Percentiles rank a stretch among this genome's conserved stretches.
Evolutionary conservation across 352 stramenopile genomes (phyloP).

Genomic region (Globisporangium nunn): DNA sequence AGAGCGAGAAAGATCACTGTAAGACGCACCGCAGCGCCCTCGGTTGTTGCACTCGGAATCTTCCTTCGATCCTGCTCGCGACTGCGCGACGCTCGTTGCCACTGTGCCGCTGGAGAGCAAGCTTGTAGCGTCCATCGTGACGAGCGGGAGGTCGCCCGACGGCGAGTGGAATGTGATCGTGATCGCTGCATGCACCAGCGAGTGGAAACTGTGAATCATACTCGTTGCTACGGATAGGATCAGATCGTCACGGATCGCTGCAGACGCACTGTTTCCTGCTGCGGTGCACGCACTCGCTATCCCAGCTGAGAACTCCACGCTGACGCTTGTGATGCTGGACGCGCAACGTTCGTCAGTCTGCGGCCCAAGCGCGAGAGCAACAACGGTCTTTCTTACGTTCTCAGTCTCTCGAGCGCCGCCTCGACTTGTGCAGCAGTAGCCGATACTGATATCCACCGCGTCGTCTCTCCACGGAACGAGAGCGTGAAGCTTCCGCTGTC

Average conservation of each 20-base stretch:
- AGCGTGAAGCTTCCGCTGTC: constrained; percentile 70
- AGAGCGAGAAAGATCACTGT: not conserved
- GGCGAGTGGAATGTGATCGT: constrained; percentile 58
- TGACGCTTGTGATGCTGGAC: constrained; percentile 43
- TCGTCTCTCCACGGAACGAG: constrained; percentile 69
- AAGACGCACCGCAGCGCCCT: constrained; percentile 50
- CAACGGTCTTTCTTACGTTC: constrained; percentile 25
- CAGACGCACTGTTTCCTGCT: constrained; percentile 29
- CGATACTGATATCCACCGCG: constrained; percentile 24
- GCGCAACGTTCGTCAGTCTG: not conserved
- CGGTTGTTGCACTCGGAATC: constrained; percentile 71
- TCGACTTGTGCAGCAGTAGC: constrained; percentile 21
- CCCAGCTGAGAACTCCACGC: constrained; percentile 30
- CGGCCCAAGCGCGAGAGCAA: not conserved
- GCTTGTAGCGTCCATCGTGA: constrained; percentile 22
- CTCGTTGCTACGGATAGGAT: not conserved
- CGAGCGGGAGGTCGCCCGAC: constrained; percentile 44
- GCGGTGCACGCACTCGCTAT: constrained; percentile 26
- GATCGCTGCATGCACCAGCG: constrained; percentile 17
- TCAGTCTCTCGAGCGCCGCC: constrained; percentile 41
- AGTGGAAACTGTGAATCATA: not conserved
- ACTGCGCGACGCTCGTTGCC: constrained; percentile 17
- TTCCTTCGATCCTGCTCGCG: constrained; percentile 46
- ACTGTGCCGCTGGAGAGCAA: constrained; percentile 30
- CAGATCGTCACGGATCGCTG: not conserved